Conservation (phyloP, 108 stramenopile genomes). For the Schizochytrium sp. region DNA sequence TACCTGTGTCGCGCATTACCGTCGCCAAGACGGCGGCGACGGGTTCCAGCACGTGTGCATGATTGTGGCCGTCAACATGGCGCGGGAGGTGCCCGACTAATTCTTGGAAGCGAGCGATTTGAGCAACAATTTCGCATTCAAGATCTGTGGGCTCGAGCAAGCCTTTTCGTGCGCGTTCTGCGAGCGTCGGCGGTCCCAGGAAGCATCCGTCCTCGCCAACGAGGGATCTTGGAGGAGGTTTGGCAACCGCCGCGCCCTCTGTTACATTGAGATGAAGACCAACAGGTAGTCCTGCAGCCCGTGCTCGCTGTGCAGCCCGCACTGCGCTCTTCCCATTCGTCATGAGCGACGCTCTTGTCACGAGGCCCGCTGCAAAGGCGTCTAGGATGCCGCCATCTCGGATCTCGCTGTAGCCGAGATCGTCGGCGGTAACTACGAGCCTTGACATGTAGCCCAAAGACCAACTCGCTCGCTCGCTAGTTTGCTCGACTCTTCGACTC, state of each 20-base stretch:
- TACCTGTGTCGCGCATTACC: background rate
- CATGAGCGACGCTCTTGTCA: background rate
- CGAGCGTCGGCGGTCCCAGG: background rate
- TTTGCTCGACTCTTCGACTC: no score
- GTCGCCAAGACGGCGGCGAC: background rate
- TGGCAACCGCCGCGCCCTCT: background rate
- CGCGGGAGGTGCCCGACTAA: background rate
- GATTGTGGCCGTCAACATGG: background rate
- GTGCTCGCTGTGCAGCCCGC: background rate
- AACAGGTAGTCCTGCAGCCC: background rate
- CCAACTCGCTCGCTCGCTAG: no score
- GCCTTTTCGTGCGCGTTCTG: background rate
- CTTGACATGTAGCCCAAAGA: background rate
- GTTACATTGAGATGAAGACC: conserved; percentile 1
- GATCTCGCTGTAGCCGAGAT: background rate
- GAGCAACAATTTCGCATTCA: background rate
- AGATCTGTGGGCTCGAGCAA: background rate
- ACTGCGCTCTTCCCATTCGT: background rate
- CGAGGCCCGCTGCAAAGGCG: background rate
- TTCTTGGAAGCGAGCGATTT: background rate
- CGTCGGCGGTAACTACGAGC: background rate
- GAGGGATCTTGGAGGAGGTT: background rate
- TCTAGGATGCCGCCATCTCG: background rate
- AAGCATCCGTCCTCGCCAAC: background rate
- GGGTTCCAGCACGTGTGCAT: background rate